Conservation (phyloP, 192 early-diverging fungal genomes). For the Phycomyces blakesleeanus region DNA sequence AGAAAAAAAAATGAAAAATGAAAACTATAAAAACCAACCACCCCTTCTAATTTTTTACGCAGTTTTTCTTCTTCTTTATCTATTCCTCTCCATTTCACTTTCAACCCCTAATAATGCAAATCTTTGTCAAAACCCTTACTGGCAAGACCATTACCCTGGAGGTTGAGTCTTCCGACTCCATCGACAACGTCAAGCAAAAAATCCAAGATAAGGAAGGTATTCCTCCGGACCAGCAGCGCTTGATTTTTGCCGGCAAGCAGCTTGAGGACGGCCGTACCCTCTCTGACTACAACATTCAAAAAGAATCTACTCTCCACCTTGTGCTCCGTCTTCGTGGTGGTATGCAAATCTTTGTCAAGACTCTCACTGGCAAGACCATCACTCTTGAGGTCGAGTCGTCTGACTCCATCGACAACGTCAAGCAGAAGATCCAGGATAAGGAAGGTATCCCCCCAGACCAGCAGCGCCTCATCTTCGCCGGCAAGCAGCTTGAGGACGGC, state of each 20-base stretch:
- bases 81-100: neutral
- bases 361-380: slow-evolving; percentile 95
- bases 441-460: slow-evolving; percentile 88
- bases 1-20: neutral
- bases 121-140: no score
- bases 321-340: neutral
- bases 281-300: no score
- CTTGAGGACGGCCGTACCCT: no score
- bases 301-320: no score
- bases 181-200: no score
- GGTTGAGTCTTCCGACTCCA: no score
- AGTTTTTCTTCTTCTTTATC: slow-evolving; percentile 2
- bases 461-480: slow-evolving; percentile 78
- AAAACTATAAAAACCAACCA: slow-evolving; percentile 1
- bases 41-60: neutral
- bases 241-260: no score
- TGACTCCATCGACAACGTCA: slow-evolving; percentile 77
- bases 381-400: slow-evolving; percentile 85
- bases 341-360: slow-evolving; percentile 69
- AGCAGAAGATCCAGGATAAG: slow-evolving; percentile 96
- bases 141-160: no score
- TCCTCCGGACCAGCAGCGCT: no score
- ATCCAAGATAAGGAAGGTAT: no score
- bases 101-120: neutral
- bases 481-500: slow-evolving; percentile 81